Percentiles rank a stretch among this genome's conserved stretches.
phyloP scores from a whole-genome alignment of 805 yeast genomes.

The Sugiyamaella americana region DNA sequence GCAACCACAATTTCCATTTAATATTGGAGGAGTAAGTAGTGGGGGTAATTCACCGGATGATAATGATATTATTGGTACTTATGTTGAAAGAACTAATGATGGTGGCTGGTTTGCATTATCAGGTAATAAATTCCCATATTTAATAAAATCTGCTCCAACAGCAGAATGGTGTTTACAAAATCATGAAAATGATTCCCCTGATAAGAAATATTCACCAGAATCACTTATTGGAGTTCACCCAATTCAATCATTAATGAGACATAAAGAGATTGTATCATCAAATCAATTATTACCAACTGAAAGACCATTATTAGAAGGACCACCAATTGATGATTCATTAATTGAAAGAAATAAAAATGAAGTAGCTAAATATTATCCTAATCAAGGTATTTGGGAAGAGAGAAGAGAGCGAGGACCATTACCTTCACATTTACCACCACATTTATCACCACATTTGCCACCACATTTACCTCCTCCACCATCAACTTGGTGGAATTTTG shows the following conservation, averaged over 20 bases:
- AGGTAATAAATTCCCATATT: slow-evolving; percentile 66
- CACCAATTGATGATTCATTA: neutral
- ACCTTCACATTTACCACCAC: neutral
- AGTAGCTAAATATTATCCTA: slow-evolving; percentile 11
- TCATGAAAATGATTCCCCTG: neutral
- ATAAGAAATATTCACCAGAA: neutral
- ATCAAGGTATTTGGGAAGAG: neutral
- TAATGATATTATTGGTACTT: slow-evolving; percentile 44
- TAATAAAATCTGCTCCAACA: slow-evolving; percentile 72
- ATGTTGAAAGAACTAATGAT: slow-evolving; percentile 55
- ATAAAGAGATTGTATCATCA: neutral
- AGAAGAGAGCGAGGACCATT: neutral
- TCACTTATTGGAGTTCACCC: slow-evolving; percentile 25
- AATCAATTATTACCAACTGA: neutral
- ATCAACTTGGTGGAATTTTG: slow-evolving; percentile 18
- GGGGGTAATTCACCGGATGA: too few species aligned
- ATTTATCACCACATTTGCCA: too few species aligned
- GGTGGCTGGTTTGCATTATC: slow-evolving; percentile 84
- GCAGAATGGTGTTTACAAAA: slow-evolving; percentile 48
- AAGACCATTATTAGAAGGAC: neutral
- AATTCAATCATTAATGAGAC: neutral
- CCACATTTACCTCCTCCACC: neutral
- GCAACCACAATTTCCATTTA: slow-evolving; percentile 31
- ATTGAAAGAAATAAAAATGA: slow-evolving; percentile 2
- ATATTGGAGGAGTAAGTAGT: too few species aligned